Evolutionary conservation across 2,329 filamentous ascomycete species (phyloP).

Genomic region (Trichoderma sp.): DNA sequence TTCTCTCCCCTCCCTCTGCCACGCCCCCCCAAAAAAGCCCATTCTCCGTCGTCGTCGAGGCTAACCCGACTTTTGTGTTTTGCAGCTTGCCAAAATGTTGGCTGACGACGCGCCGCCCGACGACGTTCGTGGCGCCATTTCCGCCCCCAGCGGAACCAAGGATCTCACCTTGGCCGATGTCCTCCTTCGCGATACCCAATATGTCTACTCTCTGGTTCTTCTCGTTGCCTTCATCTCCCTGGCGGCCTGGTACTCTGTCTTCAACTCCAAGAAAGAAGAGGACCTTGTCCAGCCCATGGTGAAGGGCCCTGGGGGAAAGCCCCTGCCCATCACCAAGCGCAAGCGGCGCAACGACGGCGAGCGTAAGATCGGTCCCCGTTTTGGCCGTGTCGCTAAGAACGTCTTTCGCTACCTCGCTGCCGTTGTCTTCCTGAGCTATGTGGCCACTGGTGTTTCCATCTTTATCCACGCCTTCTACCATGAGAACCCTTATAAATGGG

Average conservation of each 20-base stretch:
- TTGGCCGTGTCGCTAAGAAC: slow-evolving; percentile 64
- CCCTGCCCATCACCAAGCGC: slow-evolving; percentile 67
- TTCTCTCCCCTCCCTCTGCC: background rate
- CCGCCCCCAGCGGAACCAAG: slow-evolving; percentile 21
- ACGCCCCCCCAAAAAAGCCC: background rate
- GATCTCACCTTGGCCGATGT: slow-evolving; percentile 36
- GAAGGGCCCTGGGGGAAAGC: slow-evolving; percentile 84
- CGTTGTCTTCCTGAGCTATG: slow-evolving; percentile 68
- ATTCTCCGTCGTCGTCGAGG: background rate
- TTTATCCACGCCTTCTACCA: slow-evolving; percentile 66
- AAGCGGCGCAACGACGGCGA: slow-evolving; percentile 48
- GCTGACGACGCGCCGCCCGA: slow-evolving; percentile 33
- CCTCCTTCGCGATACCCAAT: slow-evolving; percentile 46
- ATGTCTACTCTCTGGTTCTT: slow-evolving; percentile 52
- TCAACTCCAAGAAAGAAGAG: slow-evolving; percentile 49
- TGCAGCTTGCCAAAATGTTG: slow-evolving; percentile 37
- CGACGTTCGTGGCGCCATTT: slow-evolving; percentile 25
- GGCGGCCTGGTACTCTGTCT: slow-evolving; percentile 52
- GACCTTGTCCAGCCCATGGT: slow-evolving; percentile 46
- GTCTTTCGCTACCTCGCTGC: slow-evolving; percentile 74
- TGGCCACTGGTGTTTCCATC: slow-evolving; percentile 70
- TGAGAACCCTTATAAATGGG: slow-evolving; percentile 39
- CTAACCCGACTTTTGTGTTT: background rate
- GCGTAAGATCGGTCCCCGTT: slow-evolving; percentile 47
- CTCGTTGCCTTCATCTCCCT: slow-evolving; percentile 50